phyloP scores from a whole-genome alignment of 768 basidiomycete species.

The Chiua virens region DNA sequence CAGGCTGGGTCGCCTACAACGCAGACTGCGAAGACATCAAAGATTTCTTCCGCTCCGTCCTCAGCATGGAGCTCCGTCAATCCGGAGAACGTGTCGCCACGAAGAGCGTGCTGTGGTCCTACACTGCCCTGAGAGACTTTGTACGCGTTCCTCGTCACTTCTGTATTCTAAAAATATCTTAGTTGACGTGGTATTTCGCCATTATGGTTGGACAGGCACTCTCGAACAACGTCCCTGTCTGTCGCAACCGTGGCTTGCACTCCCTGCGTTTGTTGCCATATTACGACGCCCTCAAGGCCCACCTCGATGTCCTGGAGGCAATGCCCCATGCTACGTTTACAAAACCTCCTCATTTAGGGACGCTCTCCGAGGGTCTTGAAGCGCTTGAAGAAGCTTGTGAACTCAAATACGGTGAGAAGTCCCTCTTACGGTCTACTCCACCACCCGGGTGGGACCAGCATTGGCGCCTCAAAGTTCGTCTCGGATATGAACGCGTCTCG shows the following conservation, averaged over 20 bases:
- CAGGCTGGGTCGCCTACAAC: constrained; percentile 69
- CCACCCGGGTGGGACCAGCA: constrained; percentile 51
- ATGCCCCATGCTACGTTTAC: constrained; percentile 56
- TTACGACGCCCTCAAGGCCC: constrained; percentile 56
- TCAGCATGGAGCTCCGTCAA: constrained; percentile 77
- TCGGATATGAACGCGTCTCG: constrained; percentile 63
- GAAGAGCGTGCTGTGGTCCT: constrained; percentile 78
- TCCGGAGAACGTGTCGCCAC: constrained; percentile 77
- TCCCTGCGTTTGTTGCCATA: constrained; percentile 64
- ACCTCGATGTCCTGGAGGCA: constrained; percentile 61
- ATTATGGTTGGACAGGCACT: constrained; percentile 46
- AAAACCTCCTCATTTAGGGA: constrained; percentile 66
- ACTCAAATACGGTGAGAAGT: constrained; percentile 48
- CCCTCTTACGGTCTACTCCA: constrained; percentile 28
- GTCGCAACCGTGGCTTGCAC: constrained; percentile 63
- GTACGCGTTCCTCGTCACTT: constrained; percentile 41
- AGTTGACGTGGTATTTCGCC: constrained; percentile 3
- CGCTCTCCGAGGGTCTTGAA: constrained; percentile 55
- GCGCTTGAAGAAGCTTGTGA: constrained; percentile 68
- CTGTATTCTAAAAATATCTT: background rate
- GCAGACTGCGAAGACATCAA: constrained; percentile 69
- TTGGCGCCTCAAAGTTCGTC: constrained; percentile 58
- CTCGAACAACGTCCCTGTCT: constrained; percentile 68
- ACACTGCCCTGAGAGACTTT: constrained; percentile 74
- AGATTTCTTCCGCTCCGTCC: constrained; percentile 67